Conservation (phyloP, 768 basidiomycete genomes). For the Trametes sanguinea region DNA sequence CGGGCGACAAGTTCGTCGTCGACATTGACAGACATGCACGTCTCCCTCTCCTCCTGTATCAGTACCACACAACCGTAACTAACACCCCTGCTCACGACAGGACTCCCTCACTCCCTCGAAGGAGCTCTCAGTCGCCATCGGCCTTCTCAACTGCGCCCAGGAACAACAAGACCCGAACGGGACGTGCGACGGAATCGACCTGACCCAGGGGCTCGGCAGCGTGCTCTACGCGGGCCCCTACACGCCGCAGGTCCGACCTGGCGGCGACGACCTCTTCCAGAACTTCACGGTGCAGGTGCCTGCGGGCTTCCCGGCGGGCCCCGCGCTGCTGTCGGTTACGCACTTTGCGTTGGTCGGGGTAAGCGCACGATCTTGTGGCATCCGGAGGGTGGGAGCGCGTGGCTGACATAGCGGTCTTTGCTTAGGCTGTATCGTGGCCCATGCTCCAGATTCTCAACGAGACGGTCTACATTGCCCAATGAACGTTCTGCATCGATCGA, state of each 20-base stretch:
- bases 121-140: conserved; percentile 39
- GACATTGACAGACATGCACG: conserved; percentile 6
- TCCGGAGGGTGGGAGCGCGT: neutral
- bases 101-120: conserved; percentile 32
- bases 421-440: no score
- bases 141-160: conserved; percentile 28
- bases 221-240: conserved; percentile 3
- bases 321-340: conserved; percentile 15
- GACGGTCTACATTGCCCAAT: neutral
- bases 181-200: conserved; percentile 23
- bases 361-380: neutral
- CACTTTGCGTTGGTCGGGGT: conserved; percentile 25
- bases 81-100: conserved; percentile 9
- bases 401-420: no score
- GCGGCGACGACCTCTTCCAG: conserved; percentile 13
- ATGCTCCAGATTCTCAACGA: no score
- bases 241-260: neutral
- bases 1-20: conserved; percentile 9
- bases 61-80: neutral
- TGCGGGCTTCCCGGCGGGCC: conserved; percentile 6
- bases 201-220: conserved; percentile 25
- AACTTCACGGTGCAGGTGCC: conserved; percentile 32
- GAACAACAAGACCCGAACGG: neutral
- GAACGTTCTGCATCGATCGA: no score
- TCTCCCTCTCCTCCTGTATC: neutral